Percentiles rank a stretch among this genome's conserved stretches.
These are phyloP conservation scores for Cladophialophora immunda DNA, from an alignment of 2,329 filamentous ascomycete genomes.

Conservation along the genomic window DNA sequence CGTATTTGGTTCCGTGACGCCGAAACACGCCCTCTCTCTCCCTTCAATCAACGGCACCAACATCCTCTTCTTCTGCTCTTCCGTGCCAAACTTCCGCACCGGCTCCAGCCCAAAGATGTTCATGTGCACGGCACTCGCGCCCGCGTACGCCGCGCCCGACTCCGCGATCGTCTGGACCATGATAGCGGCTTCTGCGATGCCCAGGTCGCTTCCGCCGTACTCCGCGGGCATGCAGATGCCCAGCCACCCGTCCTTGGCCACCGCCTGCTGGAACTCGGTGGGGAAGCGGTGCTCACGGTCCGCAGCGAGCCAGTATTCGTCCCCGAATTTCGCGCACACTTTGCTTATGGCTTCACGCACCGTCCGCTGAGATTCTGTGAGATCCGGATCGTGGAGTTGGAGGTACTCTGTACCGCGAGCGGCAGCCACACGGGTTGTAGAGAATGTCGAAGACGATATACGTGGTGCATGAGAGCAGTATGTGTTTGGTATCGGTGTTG, in stretches of 20 bases:
- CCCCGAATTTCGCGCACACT: slow-evolving; percentile 53
- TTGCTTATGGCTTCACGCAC: slow-evolving; percentile 56
- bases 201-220: slow-evolving; percentile 54
- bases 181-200: slow-evolving; percentile 54
- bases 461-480: background rate
- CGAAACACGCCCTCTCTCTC: slow-evolving; percentile 53
- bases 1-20: slow-evolving; percentile 55
- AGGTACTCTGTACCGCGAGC: slow-evolving; percentile 42
- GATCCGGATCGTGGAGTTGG: slow-evolving; percentile 46
- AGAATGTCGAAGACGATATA: slow-evolving; percentile 35
- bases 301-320: slow-evolving; percentile 53
- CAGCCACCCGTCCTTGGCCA: slow-evolving; percentile 55
- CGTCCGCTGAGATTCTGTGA: slow-evolving; percentile 51
- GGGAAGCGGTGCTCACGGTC: slow-evolving; percentile 52
- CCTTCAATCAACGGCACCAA: slow-evolving; percentile 52
- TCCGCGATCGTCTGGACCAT: slow-evolving; percentile 61
- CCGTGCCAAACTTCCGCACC: slow-evolving; percentile 55
- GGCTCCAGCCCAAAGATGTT: slow-evolving; percentile 59
- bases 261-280: slow-evolving; percentile 50
- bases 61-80: slow-evolving; percentile 53
- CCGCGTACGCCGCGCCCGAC: slow-evolving; percentile 54
- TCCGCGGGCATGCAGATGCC: slow-evolving; percentile 55
- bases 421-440: slow-evolving; percentile 36
- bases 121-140: slow-evolving; percentile 56
- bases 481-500: background rate